Base-by-base conservation (phyloP, 352 stramenopile species). In the Pythium myriotylum region DNA sequence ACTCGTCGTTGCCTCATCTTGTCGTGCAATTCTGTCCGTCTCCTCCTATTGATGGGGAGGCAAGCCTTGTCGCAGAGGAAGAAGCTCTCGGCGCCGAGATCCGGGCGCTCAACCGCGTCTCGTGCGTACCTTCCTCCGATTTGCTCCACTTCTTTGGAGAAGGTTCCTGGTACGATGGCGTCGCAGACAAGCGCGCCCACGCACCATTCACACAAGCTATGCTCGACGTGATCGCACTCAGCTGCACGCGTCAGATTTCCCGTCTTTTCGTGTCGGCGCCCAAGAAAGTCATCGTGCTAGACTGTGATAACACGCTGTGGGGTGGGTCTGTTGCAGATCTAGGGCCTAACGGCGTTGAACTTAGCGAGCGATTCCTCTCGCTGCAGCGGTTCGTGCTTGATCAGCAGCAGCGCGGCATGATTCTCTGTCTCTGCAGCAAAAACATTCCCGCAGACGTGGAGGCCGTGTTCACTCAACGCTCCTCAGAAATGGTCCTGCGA, bases 271-370 rank as follows among this genome's bases (percentile, higher is more conserved):
- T 45, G 26, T 42, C 19, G 24, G 52, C 13, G 20, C 59, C 17
- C 22, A 86, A 88, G 39, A 89, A 92, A 72, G 79, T 88, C n/a
- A 68, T 92, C 37, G 81, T 89, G 22, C 72, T 92, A 2, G 83
- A 92, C 57, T 92, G 83, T 52, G 83, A 92, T 56, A 88, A 92
- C 47, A 92, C 83, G 3, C 47, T 92, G 2, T 92, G 83, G 83
- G 70, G 78, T 22, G 81, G 83, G 2, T 77, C 81, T 0, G 74
- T 89, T 17, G 81, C 83, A 0, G 83, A 92, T 59, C 49, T 89
- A 14, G 83, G 81, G 2, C 41, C 67, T 0, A 42, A 56, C 0
- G 66, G 58, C 0, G 69, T 92, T 17, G 54, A 72, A 9, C 65
- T 92, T 51, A 73, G 53, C 8, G 57, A 65, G 0, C 59, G 61